These are phyloP conservation scores for Monosporascus ibericus DNA, from an alignment of 2,329 filamentous ascomycete genomes.

Conservation along the genomic window DNA sequence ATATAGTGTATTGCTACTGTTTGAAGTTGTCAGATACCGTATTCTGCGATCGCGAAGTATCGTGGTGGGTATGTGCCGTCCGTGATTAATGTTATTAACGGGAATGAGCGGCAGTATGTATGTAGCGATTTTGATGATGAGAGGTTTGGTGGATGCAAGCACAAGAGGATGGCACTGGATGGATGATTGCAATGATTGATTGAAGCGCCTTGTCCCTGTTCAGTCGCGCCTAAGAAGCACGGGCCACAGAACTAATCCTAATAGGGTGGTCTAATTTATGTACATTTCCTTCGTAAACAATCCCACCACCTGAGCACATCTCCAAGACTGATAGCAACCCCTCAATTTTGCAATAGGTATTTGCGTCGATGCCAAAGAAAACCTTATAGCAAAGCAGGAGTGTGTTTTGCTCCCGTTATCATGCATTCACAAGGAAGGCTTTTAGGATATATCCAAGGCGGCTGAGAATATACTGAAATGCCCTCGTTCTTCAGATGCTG, in stretches of 20 bases:
- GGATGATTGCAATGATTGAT: not conserved
- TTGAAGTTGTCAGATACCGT: not conserved
- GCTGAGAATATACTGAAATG: too few species aligned
- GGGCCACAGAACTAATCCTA: not conserved
- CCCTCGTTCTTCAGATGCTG: too few species aligned
- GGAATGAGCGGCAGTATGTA: not conserved
- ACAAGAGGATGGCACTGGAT: not conserved
- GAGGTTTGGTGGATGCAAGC: not conserved
- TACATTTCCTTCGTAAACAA: not conserved
- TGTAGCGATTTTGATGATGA: not conserved
- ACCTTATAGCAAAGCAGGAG: too few species aligned
- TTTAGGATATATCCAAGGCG: too few species aligned
- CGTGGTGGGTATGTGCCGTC: not conserved
- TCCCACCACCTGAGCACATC: not conserved
- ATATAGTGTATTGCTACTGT: not conserved
- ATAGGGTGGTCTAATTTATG: not conserved
- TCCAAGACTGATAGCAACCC: too few species aligned
- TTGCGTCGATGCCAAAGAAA: too few species aligned
- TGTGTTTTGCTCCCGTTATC: too few species aligned
- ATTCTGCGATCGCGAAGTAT: too few species aligned
- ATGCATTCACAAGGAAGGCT: too few species aligned
- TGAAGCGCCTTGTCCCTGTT: not conserved
- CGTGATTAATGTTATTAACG: not conserved
- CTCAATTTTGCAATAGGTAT: too few species aligned
- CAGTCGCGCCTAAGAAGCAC: not conserved